Conservation (phyloP, 2,329 filamentous ascomycete species). For the Alternaria postmessia region DNA sequence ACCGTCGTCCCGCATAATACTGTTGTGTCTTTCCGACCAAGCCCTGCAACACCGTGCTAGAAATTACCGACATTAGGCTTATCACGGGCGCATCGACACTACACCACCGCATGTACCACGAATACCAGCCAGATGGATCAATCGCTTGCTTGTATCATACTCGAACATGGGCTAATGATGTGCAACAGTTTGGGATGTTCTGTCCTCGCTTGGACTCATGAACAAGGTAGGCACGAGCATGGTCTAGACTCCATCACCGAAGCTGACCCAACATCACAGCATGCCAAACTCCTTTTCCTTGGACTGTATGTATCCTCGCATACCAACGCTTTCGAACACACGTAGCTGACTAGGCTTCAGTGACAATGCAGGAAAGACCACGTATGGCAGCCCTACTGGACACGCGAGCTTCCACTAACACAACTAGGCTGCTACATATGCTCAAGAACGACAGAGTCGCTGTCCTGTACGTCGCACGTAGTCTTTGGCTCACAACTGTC, state of each 20-base stretch:
- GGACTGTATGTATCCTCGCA: slow-evolving; percentile 62
- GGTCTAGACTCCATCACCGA: not conserved
- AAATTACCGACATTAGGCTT: not conserved
- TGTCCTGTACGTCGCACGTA: slow-evolving; percentile 70
- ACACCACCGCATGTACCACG: not conserved
- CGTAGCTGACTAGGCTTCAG: slow-evolving; percentile 72
- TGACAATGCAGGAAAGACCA: slow-evolving; percentile 95
- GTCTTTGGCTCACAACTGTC: not conserved
- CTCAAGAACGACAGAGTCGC: slow-evolving; percentile 90
- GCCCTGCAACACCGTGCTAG: not conserved
- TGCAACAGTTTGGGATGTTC: slow-evolving; percentile 80
- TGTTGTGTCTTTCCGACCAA: not conserved
- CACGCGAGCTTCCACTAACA: slow-evolving; percentile 18
- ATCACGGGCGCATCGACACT: slow-evolving; percentile 6
- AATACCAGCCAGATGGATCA: not conserved
- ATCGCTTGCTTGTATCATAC: not conserved
- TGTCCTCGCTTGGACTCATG: slow-evolving; percentile 83
- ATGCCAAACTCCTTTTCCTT: slow-evolving; percentile 75
- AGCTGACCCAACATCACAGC: slow-evolving; percentile 51
- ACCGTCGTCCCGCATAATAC: not conserved
- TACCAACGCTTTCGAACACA: not conserved
- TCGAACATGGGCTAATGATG: slow-evolving; percentile 13
- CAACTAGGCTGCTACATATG: slow-evolving; percentile 77
- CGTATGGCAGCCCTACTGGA: slow-evolving; percentile 55
- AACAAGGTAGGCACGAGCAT: slow-evolving; percentile 68